A percentile compares a stretch with the other conserved stretches of the same genome.
phyloP scores from a whole-genome alignment of 768 basidiomycete species.

The Mycena albidolilacea region DNA sequence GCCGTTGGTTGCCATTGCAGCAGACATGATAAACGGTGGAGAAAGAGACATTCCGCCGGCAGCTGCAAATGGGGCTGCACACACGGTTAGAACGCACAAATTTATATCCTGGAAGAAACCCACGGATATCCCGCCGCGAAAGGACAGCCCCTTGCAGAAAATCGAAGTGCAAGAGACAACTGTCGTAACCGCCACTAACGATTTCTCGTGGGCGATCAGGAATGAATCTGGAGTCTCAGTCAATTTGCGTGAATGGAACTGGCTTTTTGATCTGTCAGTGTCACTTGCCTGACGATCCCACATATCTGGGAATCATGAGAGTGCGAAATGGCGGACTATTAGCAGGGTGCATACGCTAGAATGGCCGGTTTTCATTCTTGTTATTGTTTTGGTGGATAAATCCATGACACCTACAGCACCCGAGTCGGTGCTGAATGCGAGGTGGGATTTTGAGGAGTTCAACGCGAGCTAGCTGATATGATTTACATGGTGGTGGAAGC shows the following conservation, averaged over 20 bases:
- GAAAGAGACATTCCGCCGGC: constrained; percentile 71
- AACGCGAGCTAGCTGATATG: constrained; percentile 73
- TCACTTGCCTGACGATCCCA: constrained; percentile 60
- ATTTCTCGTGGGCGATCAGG: constrained; percentile 79
- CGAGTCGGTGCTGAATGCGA: constrained; percentile 82
- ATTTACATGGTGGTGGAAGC: constrained; percentile 40
- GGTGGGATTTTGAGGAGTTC: constrained; percentile 65
- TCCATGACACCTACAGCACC: constrained; percentile 80
- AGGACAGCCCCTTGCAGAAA: constrained; percentile 67
- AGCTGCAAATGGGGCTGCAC: constrained; percentile 56
- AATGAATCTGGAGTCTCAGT: constrained; percentile 64
- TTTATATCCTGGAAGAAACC: constrained; percentile 33
- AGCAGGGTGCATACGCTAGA: constrained; percentile 63
- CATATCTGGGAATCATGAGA: constrained; percentile 68
- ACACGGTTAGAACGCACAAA: constrained; percentile 12
- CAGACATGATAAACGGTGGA: constrained; percentile 81
- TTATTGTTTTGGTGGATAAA: constrained; percentile 61
- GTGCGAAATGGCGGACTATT: neutral
- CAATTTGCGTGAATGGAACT: neutral
- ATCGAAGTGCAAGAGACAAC: constrained; percentile 77
- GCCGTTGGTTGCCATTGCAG: constrained; percentile 71
- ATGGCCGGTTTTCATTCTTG: constrained; percentile 74
- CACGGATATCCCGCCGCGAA: constrained; percentile 74
- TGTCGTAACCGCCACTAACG: constrained; percentile 86
- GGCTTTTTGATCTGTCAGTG: neutral